Evolutionary conservation across 176 grass and related monocot genomes (phyloP), one percentile per base, ranked within the genome.

Genomic region (Aegilops longissima): DNA sequence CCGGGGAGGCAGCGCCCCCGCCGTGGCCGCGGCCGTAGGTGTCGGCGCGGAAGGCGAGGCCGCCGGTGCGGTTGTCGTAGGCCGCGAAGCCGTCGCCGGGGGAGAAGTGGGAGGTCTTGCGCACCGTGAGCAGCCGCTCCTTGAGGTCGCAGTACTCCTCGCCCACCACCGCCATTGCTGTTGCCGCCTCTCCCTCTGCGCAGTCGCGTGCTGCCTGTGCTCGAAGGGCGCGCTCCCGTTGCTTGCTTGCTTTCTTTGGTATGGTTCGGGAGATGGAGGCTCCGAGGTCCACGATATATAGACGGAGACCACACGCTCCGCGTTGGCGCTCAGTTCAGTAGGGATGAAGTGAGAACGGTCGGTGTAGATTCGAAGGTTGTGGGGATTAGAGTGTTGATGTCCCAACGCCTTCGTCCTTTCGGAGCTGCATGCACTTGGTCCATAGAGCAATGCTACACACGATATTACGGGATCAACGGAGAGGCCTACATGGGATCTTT

Each of bases 101-200:
- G 21, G 78, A 88, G 86, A 96, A 98, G 67, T 96, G 76, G 27
- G 93, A 98, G 0, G 96, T 98, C 93, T 98, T 98, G 89, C 92
- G 87, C 79, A 98, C 96, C 51, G 96, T 96, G 27, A 98, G 86
- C 69, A 96, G 84, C n/a, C 88, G 85, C 82, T 96, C 93, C 81
- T 80, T 89, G 12, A 87, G 39, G 58, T 84, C 82, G 90, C 88
- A 98, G 80, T 96, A 98, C 88, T 90, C 90, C 66, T 84, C 71
- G 29, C 90, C 90, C 58, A 94, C 94, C 16, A 98, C 79, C 45
- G 78, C 80, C 70, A 87, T 82, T 34, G 67, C 42, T 5, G 75
- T 9, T 44, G 42, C 9, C 2, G 66, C 77, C 4, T 27, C 18
- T 58, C 54, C 54, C 18, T 58, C 3, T 12, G 17, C 39, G 21